Evolutionary conservation across 331 rosid genomes (phyloP).

Genomic region (Malus hybrid): DNA sequence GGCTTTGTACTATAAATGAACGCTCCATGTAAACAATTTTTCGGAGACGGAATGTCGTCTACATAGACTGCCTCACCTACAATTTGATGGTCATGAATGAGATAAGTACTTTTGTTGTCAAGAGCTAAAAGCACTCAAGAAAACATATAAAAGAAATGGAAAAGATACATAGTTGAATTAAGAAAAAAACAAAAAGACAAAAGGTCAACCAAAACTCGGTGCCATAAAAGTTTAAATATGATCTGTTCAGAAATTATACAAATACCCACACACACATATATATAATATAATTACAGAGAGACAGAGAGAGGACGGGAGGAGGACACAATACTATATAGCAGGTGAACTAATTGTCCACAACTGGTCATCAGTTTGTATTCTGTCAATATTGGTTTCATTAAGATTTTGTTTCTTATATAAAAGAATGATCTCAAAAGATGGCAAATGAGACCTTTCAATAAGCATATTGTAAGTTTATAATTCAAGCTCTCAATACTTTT

Average conservation of each 20-base stretch:
- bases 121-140: not conserved
- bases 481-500: not conserved
- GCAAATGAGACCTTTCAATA: not conserved
- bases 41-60: conserved; percentile 88
- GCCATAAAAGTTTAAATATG: not conserved
- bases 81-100: conserved; percentile 1
- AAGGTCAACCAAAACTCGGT: not conserved
- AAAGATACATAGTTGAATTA: not conserved
- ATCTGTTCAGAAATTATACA: not conserved
- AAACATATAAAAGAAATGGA: not conserved
- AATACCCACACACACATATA: too few relatives aligned
- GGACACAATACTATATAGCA: not conserved
- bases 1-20: conserved; percentile 70
- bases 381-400: not conserved
- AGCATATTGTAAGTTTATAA: not conserved
- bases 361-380: not conserved
- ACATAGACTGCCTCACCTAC: conserved; percentile 89
- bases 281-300: too few relatives aligned
- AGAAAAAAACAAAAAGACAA: not conserved
- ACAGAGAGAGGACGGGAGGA: not conserved
- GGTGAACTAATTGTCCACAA: not conserved
- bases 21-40: conserved; percentile 73
- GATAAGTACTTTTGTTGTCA: not conserved
- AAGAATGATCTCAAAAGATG: not conserved
- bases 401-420: not conserved